phyloP scores from a whole-genome alignment of 495 filamentous ascomycete genomes.

The Lophium mytilinum region DNA sequence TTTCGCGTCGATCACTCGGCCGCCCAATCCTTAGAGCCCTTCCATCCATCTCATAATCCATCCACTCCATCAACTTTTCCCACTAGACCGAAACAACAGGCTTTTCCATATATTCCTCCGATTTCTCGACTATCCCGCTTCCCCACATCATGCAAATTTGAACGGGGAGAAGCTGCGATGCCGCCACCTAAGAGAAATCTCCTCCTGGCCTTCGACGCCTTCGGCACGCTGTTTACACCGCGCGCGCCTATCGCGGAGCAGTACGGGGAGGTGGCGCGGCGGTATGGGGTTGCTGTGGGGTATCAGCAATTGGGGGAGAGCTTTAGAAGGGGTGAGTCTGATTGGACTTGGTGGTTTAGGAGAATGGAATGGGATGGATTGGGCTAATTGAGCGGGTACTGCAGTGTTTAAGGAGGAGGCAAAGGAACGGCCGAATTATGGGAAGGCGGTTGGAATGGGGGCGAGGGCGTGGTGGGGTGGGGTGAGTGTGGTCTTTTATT shows the following conservation, averaged over 20 bases:
- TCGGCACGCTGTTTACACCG: conserved; percentile 66
- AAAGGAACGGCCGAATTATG: conserved; percentile 57
- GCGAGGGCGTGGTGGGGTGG: conserved; percentile 65
- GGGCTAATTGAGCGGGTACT: too few species aligned
- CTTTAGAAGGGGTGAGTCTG: conserved; percentile 35
- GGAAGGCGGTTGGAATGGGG: conserved; percentile 47
- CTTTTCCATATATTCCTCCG: too few species aligned
- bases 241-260: conserved; percentile 49
- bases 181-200: conserved; percentile 35
- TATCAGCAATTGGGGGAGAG: conserved; percentile 33
- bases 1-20: too few species aligned
- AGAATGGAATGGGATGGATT: too few species aligned
- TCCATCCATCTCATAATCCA: too few species aligned
- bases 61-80: too few species aligned
- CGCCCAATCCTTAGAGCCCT: too few species aligned
- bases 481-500: conserved; percentile 24
- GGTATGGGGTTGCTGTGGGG: conserved; percentile 44
- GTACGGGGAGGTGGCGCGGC: conserved; percentile 52
- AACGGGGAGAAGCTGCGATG: too few species aligned
- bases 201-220: conserved; percentile 67
- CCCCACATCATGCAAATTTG: too few species aligned
- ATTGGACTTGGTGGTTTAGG: too few species aligned
- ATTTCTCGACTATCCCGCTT: too few species aligned
- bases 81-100: too few species aligned
- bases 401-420: conserved; percentile 45